These are phyloP conservation scores for Plectosphaerella plurivora DNA, from an alignment of 2,329 filamentous ascomycete species.

Conservation along the genomic window DNA sequence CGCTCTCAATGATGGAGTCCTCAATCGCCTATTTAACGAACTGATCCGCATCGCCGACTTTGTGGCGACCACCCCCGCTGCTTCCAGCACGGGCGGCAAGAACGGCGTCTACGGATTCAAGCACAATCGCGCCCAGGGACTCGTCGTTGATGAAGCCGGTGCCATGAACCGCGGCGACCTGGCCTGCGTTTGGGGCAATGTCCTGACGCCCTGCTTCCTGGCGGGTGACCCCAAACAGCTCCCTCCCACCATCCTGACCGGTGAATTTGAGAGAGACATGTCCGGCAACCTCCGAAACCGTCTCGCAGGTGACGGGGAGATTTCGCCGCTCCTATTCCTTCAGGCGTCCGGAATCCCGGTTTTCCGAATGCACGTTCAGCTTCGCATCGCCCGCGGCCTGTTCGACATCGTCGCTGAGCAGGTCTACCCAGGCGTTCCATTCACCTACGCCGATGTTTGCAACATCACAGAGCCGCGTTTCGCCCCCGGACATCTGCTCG, in stretches of 20 bases:
- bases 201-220: constrained; percentile 13
- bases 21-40: constrained; percentile 11
- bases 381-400: constrained; percentile 15
- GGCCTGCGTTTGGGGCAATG: constrained; percentile 17
- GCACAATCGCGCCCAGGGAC: constrained; percentile 6
- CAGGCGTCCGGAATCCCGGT: constrained; percentile 10
- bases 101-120: background rate
- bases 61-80: constrained; percentile 5
- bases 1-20: constrained; percentile 4
- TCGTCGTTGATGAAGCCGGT: constrained; percentile 17
- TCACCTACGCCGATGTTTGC: constrained; percentile 6
- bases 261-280: background rate
- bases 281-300: constrained; percentile 8
- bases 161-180: constrained; percentile 15
- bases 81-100: background rate
- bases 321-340: constrained; percentile 11
- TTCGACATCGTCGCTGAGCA: constrained; percentile 12
- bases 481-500: background rate
- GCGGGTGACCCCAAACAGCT: constrained; percentile 16
- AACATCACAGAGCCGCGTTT: constrained; percentile 1
- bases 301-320: background rate
- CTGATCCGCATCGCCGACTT: constrained; percentile 16
- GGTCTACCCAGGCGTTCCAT: constrained; percentile 9
- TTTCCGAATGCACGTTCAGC: constrained; percentile 12
- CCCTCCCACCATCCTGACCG: constrained; percentile 2